phyloP scores from a whole-genome alignment of 805 yeast genomes.

The Sugiyamaella mastotermitis region DNA sequence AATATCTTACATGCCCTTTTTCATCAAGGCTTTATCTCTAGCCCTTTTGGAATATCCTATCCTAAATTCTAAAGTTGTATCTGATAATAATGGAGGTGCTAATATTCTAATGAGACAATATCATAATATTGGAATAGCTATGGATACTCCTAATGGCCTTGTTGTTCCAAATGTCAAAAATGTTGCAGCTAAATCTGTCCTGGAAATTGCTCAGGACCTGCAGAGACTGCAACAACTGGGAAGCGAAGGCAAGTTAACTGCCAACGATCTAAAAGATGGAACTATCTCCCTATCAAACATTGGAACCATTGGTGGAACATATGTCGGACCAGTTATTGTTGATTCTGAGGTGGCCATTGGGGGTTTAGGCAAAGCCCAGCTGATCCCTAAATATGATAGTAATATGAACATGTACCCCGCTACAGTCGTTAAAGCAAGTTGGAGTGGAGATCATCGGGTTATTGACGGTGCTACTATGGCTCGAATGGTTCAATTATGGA shows the following conservation, averaged over 20 bases:
- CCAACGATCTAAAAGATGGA: constrained; percentile 27
- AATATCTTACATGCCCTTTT: constrained; percentile 30
- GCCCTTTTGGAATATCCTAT: constrained; percentile 26
- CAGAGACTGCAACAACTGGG: constrained; percentile 25
- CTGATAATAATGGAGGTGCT: constrained; percentile 20
- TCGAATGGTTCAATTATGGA: constrained; percentile 24
- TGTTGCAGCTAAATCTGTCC: constrained; percentile 22
- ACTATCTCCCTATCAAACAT: constrained; percentile 31
- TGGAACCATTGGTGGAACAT: constrained; percentile 32
- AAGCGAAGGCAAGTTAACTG: constrained; percentile 22
- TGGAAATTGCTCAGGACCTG: constrained; percentile 28
- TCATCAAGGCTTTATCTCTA: constrained; percentile 30
- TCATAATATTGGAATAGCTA: constrained; percentile 31
- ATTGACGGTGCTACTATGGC: constrained; percentile 33
- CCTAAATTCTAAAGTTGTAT: constrained; percentile 23
- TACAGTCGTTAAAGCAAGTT: constrained; percentile 25
- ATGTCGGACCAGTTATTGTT: constrained; percentile 30
- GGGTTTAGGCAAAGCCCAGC: constrained; percentile 27
- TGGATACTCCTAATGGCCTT: constrained; percentile 31
- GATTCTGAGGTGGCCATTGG: constrained; percentile 30
- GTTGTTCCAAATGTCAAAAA: constrained; percentile 30
- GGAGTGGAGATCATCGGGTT: constrained; percentile 33
- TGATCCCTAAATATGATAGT: constrained; percentile 25
- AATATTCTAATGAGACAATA: constrained; percentile 19
- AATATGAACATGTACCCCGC: constrained; percentile 22